Conservation (phyloP, 1,284 basidiomycete species). For the Rhodotorula sp. region DNA sequence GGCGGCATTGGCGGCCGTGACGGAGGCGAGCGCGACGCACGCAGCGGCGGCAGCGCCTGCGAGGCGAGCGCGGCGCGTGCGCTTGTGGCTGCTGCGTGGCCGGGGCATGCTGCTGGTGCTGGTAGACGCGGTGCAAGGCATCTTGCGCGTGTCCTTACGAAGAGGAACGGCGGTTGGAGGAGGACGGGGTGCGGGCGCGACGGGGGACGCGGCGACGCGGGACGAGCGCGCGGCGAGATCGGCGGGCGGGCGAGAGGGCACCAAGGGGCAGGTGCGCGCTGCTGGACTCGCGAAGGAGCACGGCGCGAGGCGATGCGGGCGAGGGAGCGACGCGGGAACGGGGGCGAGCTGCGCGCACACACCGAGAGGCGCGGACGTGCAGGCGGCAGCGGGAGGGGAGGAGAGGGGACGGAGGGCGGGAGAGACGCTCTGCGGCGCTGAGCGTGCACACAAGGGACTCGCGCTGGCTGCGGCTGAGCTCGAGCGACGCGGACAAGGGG, state of each 20-base stretch:
- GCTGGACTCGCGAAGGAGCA: too few species aligned
- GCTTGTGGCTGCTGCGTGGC: not conserved
- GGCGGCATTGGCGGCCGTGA: not conserved
- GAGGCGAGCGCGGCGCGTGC: constrained; percentile 8
- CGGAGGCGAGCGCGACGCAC: constrained; percentile 4
- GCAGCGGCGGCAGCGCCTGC: constrained; percentile 5
- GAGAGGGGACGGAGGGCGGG: too few species aligned
- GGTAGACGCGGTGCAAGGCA: not conserved
- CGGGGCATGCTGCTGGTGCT: not conserved
- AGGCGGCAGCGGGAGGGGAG: not conserved
- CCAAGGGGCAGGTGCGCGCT: not conserved
- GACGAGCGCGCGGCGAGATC: not conserved
- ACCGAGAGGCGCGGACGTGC: not conserved
- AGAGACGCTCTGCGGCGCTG: not conserved
- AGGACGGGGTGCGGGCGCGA: not conserved
- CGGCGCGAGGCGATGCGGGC: not conserved
- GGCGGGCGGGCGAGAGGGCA: not conserved
- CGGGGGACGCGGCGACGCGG: not conserved
- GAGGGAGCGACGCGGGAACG: not conserved
- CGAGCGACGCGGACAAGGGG: too few species aligned
- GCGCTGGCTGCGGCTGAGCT: too few species aligned
- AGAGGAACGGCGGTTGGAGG: not conserved
- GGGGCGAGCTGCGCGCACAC: not conserved
- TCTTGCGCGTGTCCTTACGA: not conserved
- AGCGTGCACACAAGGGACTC: too few species aligned